These are phyloP conservation scores for Stephania yunnanensis DNA, from an alignment of 164 flowering plant species.

Conservation along the genomic window DNA sequence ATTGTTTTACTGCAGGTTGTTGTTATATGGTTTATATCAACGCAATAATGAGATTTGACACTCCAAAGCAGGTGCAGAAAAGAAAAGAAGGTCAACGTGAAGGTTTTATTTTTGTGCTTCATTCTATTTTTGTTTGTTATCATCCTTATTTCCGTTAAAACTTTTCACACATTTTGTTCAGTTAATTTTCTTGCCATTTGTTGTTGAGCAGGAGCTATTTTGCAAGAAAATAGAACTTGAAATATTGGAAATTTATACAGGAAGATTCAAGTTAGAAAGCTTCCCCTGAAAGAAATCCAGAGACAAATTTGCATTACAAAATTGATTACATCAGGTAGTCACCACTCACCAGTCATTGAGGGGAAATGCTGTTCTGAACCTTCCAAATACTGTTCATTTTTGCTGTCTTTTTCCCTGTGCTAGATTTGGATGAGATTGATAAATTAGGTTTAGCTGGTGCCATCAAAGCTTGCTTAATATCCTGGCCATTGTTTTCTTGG, in stretches of 20 bases:
- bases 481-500: neutral
- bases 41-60: constrained; percentile 24
- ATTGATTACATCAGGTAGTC: neutral
- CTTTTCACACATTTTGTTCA: neutral
- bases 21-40: constrained; percentile 61
- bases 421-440: neutral
- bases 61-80: constrained; percentile 29
- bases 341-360: neutral
- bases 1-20: constrained; percentile 38
- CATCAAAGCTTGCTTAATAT: neutral
- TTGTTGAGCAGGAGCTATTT: neutral
- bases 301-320: neutral
- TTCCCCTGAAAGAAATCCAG: neutral
- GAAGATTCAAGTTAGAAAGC: neutral
- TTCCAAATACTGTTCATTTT: neutral
- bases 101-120: neutral
- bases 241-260: neutral
- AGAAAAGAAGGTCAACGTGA: constrained; percentile 20
- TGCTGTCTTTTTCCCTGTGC: neutral
- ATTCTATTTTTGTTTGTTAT: neutral
- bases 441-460: neutral
- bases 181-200: neutral
- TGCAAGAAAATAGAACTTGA: neutral
- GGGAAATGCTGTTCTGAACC: neutral
- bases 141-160: neutral